Evolutionary conservation across 371 early-diverging fungal species (phyloP), one percentile per base, ranked within the genome.

Genomic region (Mortierella polycephala): DNA sequence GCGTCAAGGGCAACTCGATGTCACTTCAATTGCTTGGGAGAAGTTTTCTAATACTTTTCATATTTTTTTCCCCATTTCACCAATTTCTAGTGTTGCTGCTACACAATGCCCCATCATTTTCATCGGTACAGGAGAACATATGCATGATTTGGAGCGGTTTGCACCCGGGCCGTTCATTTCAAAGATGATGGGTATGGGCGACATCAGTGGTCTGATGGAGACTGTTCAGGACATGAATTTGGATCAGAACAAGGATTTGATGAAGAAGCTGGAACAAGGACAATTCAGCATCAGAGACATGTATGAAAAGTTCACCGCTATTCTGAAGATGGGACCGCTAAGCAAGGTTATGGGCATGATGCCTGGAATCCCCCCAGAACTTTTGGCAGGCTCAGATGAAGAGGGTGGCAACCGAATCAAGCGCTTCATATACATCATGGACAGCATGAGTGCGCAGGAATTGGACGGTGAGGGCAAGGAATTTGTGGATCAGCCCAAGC

Each of bases 81-180:
- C n/a, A 42, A 46, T 50, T 44, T 50, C n/a, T 70, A 91, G 91
- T 61, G 99, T 99, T 39, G 99, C 99, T 20, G 98, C 99, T 9
- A 99, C 99, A 2, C 87, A 93, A 12, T 96, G 96, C 81, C 99
- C 99, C 6, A 99, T 99, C 65, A 90, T 97, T 52, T 99, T 99
- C 71, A 96, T 99, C 67, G 99, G 99, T 84, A 96, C 95, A 7
- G 99, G 99, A 77, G 99, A 99, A 86, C 99, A 98, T 74, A 90
- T 99, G 84, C 94, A 97, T 62, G 99, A 99, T 72, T 83, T 99
- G 71, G 99, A 99, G 60, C 86, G 91, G 42, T 99, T 99, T 75
- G 92, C 93, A 47, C 93, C 99, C n/a, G 85, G 90, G 54, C 91
- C 96, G 39, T 99, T 99, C 86, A 88, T 99, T 63, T 89, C 93